Base-by-base conservation (phyloP, 805 yeast genomes). In the Ogataea neopini region DNA sequence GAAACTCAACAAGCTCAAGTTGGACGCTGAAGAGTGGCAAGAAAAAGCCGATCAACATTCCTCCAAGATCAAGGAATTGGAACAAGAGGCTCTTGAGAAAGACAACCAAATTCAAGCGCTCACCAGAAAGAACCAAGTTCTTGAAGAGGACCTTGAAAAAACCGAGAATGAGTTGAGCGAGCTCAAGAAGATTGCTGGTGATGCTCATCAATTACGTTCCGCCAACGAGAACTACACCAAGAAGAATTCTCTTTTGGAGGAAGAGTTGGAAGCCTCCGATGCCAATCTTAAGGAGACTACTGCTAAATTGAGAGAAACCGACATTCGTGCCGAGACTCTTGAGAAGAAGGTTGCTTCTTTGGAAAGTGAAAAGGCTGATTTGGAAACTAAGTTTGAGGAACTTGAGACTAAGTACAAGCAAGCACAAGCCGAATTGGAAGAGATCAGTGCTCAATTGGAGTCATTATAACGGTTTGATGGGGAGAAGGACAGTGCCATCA, bases 11-110 rank as follows among this genome's bases (percentile, higher is more conserved):
- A 83, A 83, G 72, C 83, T 94, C 71, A 91, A 92, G 74, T 77
- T 88, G 63, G 98, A 94, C 68, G 92, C 96, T 58, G 99, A 94
- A 76, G 77, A 85, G 62, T 95, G 99, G 89, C 97, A 92, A 76
- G 97, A 89, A 70, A 88, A 90, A 77, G 84, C 94, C 52, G 99
- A 94, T 65, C 96, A 88, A 62, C 80, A 87, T 62, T 72, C 83
- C 52, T 82, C 77, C 54, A 84, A 83, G 69, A 82, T 87, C 74
- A 94, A 91, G 79, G 85, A 78, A 66, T 78, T 92, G 70, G 98
- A 92, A 72, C 97, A 92, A 74, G 96, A 89, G 65, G 79, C 80
- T 66, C 76, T 88, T 58, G 92, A 88, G 59, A 91, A 91, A 75
- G 99, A 94, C 70, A 92, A 94, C 76, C 94, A 88, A 70, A 89